Conservation (phyloP, 2,329 filamentous ascomycete species). For the Neonectria sp. region DNA sequence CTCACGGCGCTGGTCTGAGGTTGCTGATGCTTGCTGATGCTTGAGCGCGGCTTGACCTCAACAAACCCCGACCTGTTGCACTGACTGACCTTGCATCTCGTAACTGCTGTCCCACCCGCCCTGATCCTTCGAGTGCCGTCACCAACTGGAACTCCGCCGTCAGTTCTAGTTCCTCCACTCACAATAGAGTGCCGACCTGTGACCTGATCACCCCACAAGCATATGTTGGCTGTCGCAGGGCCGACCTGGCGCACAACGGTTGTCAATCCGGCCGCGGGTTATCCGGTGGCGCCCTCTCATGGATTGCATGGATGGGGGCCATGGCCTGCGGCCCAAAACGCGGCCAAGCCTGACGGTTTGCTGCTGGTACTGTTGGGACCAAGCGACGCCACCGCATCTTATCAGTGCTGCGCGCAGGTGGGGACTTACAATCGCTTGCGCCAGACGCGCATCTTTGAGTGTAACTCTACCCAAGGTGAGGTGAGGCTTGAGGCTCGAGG, state of each 20-base stretch:
- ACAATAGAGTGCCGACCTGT: constrained; percentile 23
- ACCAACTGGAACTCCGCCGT: constrained; percentile 26
- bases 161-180: constrained; percentile 22
- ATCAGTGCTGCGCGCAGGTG: constrained; percentile 25
- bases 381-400: constrained; percentile 39
- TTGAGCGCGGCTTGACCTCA: constrained; percentile 32
- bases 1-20: constrained; percentile 10
- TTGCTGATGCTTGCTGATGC: neutral
- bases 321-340: constrained; percentile 44
- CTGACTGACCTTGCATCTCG: constrained; percentile 41
- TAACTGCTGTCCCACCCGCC: constrained; percentile 42
- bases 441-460: constrained; percentile 31
- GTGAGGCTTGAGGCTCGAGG: constrained; percentile 10
- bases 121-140: constrained; percentile 20
- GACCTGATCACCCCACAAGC: constrained; percentile 32
- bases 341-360: constrained; percentile 40
- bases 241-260: constrained; percentile 31
- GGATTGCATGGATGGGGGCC: constrained; percentile 22
- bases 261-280: constrained; percentile 33
- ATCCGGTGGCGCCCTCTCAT: constrained; percentile 37
- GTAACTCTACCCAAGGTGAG: constrained; percentile 14
- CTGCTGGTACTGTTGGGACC: constrained; percentile 31
- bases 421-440: constrained; percentile 26
- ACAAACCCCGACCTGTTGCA: constrained; percentile 29
- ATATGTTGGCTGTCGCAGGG: constrained; percentile 33